Evolutionary conservation across 139 green algal species (phyloP).

Genomic region (Gonium pectorale): DNA sequence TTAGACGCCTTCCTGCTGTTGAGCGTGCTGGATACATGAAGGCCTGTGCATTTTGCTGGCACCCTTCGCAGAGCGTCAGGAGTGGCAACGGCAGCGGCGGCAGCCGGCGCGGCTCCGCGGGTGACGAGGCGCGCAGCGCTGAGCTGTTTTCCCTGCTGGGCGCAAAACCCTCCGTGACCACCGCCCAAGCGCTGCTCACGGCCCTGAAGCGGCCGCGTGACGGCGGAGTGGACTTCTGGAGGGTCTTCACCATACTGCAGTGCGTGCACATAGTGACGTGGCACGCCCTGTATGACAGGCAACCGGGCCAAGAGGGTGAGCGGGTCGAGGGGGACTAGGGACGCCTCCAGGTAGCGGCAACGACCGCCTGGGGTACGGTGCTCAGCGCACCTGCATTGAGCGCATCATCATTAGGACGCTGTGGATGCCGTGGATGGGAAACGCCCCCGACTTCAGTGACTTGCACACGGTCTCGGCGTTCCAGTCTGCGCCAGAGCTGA

Average conservation of each 20-base stretch:
- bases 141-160: constrained; percentile 1
- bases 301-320: neutral
- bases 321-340: neutral
- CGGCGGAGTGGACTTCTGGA: constrained; percentile 28
- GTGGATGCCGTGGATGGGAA: no score
- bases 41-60: no score
- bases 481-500: no score
- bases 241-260: constrained; percentile 32
- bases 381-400: neutral
- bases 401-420: no score
- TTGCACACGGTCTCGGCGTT: no score
- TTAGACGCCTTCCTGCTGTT: neutral
- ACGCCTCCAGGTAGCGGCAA: neutral
- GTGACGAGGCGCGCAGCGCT: neutral
- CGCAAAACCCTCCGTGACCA: no score
- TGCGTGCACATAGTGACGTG: constrained; percentile 18
- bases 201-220: neutral
- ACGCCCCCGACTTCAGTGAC: no score
- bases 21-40: neutral
- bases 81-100: neutral
- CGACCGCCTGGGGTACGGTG: neutral
- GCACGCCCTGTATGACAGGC: neutral
- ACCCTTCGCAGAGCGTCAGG: neutral
- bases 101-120: neutral
- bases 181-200: neutral